These are phyloP conservation scores for Leccinum subrobustum DNA, from an alignment of 1,284 basidiomycete genomes.

Conservation along the genomic window DNA sequence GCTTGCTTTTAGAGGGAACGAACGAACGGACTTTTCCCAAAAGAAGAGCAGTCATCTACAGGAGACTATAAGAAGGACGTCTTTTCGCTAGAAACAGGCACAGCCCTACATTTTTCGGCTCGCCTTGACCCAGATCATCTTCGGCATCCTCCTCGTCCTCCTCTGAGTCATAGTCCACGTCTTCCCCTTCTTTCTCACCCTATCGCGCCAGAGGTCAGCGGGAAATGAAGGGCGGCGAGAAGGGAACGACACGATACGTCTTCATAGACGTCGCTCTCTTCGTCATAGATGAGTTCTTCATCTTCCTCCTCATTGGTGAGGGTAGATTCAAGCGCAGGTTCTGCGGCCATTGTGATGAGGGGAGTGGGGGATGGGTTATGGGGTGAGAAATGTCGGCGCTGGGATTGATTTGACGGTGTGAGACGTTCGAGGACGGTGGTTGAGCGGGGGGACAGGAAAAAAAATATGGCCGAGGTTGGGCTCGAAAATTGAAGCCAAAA, in stretches of 20 bases:
- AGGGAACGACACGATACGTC: slow-evolving; percentile 20
- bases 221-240: not conserved
- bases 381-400: slow-evolving; percentile 10
- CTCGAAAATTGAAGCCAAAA: not conserved
- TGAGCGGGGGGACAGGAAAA: slow-evolving; percentile 7
- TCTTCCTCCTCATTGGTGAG: not conserved
- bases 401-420: slow-evolving; percentile 1
- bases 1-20: not conserved
- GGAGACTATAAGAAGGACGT: slow-evolving; percentile 10
- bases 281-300: slow-evolving; percentile 21
- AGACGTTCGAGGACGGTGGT: slow-evolving; percentile 9
- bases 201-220: slow-evolving; percentile 7
- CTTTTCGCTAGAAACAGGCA: not conserved
- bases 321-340: slow-evolving; percentile 19
- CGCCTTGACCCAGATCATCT: not conserved
- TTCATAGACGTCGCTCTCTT: slow-evolving; percentile 33
- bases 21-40: slow-evolving; percentile 16
- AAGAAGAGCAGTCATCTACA: slow-evolving; percentile 28
- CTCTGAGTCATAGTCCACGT: slow-evolving; percentile 6
- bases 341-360: slow-evolving; percentile 19
- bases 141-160: slow-evolving; percentile 23
- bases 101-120: slow-evolving; percentile 11
- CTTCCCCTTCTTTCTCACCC: slow-evolving; percentile 23
- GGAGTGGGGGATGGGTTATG: not conserved
- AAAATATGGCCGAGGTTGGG: not conserved